phyloP scores from a whole-genome alignment of 768 basidiomycete genomes.

The Gymnopilus dilepis region DNA sequence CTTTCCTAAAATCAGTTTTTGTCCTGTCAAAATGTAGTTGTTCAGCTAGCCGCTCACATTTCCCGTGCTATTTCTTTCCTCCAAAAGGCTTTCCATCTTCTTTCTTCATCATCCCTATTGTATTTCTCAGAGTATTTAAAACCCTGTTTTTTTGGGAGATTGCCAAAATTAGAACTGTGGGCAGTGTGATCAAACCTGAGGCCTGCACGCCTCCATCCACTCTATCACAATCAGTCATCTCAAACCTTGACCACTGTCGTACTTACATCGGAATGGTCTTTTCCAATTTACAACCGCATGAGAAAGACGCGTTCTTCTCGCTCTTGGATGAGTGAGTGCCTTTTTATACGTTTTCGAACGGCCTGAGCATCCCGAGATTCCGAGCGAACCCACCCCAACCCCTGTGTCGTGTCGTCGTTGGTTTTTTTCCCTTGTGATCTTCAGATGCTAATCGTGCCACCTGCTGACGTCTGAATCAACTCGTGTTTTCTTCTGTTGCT shows the following conservation, averaged over 20 bases:
- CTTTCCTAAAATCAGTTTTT: slow-evolving; percentile 5
- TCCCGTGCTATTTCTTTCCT: slow-evolving; percentile 10
- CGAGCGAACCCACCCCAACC: slow-evolving; percentile 14
- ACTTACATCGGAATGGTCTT: slow-evolving; percentile 64
- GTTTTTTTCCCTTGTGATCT: slow-evolving; percentile 21
- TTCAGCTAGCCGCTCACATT: slow-evolving; percentile 15
- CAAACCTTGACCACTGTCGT: slow-evolving; percentile 18
- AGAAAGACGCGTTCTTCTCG: slow-evolving; percentile 84
- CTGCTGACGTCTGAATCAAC: slow-evolving; percentile 19
- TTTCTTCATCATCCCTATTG: slow-evolving; percentile 12
- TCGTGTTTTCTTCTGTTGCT: slow-evolving; percentile 11
- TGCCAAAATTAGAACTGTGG: slow-evolving; percentile 5
- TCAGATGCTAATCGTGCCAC: slow-evolving; percentile 16
- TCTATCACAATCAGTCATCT: slow-evolving; percentile 22
- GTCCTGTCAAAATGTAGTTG: slow-evolving; percentile 15
- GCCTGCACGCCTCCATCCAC: slow-evolving; percentile 1
- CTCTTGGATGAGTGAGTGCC: slow-evolving; percentile 76
- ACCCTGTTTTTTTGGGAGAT: neutral
- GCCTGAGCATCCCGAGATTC: slow-evolving; percentile 2
- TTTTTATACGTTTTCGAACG: slow-evolving; percentile 18
- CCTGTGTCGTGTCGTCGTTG: slow-evolving; percentile 13
- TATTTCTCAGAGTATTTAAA: slow-evolving; percentile 1
- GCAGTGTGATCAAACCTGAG: slow-evolving; percentile 2
- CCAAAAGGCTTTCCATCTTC: neutral
- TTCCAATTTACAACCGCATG: slow-evolving; percentile 62